These are phyloP conservation scores for Kondoa subrosea DNA, from an alignment of 768 basidiomycete genomes.

Conservation along the genomic window DNA sequence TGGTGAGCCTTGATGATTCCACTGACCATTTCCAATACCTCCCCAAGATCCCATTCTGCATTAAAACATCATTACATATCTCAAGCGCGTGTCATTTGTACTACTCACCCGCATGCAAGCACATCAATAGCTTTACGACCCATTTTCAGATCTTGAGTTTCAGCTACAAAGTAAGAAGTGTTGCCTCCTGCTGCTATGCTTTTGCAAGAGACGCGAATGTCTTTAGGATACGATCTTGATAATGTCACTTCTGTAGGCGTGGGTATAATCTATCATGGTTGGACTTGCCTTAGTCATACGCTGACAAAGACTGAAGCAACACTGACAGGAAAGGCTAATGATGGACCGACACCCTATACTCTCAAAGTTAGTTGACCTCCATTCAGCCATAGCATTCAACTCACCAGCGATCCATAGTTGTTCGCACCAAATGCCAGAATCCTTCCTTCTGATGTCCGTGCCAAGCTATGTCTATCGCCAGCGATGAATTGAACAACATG, in stretches of 20 bases:
- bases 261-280: slow-evolving; percentile 45
- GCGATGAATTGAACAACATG: slow-evolving; percentile 53
- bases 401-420: slow-evolving; percentile 48
- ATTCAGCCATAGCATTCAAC: slow-evolving; percentile 11
- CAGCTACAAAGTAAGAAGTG: slow-evolving; percentile 57
- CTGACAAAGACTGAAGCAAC: not conserved
- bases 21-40: slow-evolving; percentile 21
- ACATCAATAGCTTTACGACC: slow-evolving; percentile 37
- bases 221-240: slow-evolving; percentile 42
- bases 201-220: slow-evolving; percentile 45
- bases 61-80: too few species aligned
- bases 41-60: slow-evolving; percentile 75
- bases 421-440: slow-evolving; percentile 85
- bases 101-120: slow-evolving; percentile 59
- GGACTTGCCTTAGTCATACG: not conserved
- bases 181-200: slow-evolving; percentile 57
- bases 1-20: slow-evolving; percentile 34
- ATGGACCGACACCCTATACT: slow-evolving; percentile 57
- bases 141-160: slow-evolving; percentile 34
- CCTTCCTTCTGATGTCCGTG: slow-evolving; percentile 42
- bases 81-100: too few species aligned
- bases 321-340: slow-evolving; percentile 33
- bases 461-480: slow-evolving; percentile 57
- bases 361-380: slow-evolving; percentile 60
- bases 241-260: slow-evolving; percentile 72